Evolutionary conservation across 306 rosid species (phyloP), one percentile per base, ranked within the genome.

Genomic region (Prinsepia uniflora): DNA sequence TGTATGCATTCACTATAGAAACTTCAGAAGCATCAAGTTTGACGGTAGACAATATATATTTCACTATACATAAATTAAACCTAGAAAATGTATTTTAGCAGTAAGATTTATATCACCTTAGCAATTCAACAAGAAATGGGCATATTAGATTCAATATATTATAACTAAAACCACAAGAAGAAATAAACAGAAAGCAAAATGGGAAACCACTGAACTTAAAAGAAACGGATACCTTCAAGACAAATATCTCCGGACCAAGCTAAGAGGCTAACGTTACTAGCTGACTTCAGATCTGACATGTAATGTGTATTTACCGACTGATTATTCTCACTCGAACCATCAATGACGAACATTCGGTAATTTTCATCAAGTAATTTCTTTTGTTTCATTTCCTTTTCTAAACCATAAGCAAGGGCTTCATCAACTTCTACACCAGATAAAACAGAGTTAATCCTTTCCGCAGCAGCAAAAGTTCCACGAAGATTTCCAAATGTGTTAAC

Each of bases 401-500:
- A 82, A 81, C 98, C 95, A 79, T 84, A 82, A 74, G 98, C 97
- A 62, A 94, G 97, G 75, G 98, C 75, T 58, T 87, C 90, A 74
- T 94, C 98, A 80, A 90, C 82, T 75, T 89, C 95, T 70, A 80
- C 85, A 58, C 83, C 96, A 61, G 92, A 83, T 54, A 94, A 86
- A 74, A 94, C 86, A 64, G 94, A 82, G 83, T 94, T 94, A 70
- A 94, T 94, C 86, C 98, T 94, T 76, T 94, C 98, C 67, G 89
- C 88, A 58, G 97, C 96, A 68, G 95, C 92, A 55, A 90, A 77
- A 79, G 80, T 78, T 74, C 89, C 88, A 49, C 98, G 98, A 52
- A 94, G 95, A 87, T 94, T 97, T 65, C 98, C 97, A 55, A 94
- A 76, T 71, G 98, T 83, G 79, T 94, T 94, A 55, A 94, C 97